Base-by-base conservation (phyloP, 1,139 yeast genomes). In the Saccharomycopsis hybrid region DNA sequence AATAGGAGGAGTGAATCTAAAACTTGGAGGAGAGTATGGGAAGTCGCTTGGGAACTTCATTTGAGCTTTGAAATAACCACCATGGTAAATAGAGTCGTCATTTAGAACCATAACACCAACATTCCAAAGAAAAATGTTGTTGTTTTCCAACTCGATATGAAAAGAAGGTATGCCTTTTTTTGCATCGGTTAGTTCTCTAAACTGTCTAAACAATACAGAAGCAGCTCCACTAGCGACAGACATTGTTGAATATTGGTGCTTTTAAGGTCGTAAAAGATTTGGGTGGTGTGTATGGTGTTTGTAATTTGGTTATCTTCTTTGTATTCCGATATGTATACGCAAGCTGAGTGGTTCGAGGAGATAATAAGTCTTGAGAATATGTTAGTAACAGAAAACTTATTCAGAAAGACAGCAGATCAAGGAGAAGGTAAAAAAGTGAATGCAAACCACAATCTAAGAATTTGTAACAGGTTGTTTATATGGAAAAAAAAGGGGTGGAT, bases 31-130 rank as follows among this genome's bases (percentile, higher is more conserved):
- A 18, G 86, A 73, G 65, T 79, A 90, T 1, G 97, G 97, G 69
- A 83, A 90, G 66, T 89, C 96, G 37, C 75, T 71, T 2, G 97
- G 97, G 68, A 90, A 90, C 59, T 85, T 74, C 95, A 90, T 87
- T 65, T 87, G 95, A 29, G 96, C 96, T 65, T 82, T 86, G 69
- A 90, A 85, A 66, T 86, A 90, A n/a, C 97, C 97, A 45, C 97
- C 97, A 62, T 90, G 89, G 69, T 87, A 90, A 60, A 86, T 83
- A 30, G 96, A 86, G 57, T 88, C 96, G 60, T 85, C 83, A 65
- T 86, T 85, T 53, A 88, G 76, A 30, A 90, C 95, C 89, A 89
- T 88, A 54, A 90, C 87, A 27, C 96, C 97, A 54, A 90, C 77
- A 65, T 86, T 86, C 97, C 96, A 90, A 56, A 82, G 77, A 62